These are phyloP conservation scores for Phyllosticta capitalensis DNA, from an alignment of 2,329 filamentous ascomycete genomes.

Conservation along the genomic window DNA sequence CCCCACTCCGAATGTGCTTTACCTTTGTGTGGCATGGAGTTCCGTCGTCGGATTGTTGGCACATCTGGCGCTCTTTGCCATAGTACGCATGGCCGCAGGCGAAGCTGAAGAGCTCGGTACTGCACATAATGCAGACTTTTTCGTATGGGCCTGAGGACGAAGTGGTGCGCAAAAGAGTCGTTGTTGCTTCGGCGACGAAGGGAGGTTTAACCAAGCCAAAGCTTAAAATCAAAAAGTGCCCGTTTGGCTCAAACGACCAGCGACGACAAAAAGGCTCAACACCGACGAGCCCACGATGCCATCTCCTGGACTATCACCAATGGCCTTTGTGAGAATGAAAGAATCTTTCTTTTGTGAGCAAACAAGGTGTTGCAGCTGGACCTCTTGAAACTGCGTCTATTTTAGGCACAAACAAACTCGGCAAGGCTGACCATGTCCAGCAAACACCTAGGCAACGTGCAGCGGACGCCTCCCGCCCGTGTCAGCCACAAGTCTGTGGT, in stretches of 20 bases:
- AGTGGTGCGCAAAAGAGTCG: background rate
- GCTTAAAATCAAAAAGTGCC: background rate
- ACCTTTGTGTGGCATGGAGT: background rate
- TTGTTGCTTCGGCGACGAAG: background rate
- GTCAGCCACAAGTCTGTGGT: background rate
- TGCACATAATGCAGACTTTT: background rate
- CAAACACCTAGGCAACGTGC: background rate
- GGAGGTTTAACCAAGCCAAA: background rate
- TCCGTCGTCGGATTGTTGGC: background rate
- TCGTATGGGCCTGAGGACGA: background rate
- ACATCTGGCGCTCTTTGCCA: background rate
- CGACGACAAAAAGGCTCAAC: background rate
- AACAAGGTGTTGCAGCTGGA: background rate
- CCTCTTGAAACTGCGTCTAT: background rate
- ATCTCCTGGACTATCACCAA: background rate
- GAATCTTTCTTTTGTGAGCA: background rate
- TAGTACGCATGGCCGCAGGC: background rate
- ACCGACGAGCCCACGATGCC: background rate
- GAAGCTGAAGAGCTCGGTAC: background rate
- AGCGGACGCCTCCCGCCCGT: background rate
- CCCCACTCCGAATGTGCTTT: background rate
- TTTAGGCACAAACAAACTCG: background rate
- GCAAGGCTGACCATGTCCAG: background rate
- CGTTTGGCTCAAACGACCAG: background rate
- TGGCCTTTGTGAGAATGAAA: background rate